Evolutionary conservation across 352 stramenopile genomes (phyloP), one percentile per base, ranked within the genome.

Genomic region (Pythium sp.): DNA sequence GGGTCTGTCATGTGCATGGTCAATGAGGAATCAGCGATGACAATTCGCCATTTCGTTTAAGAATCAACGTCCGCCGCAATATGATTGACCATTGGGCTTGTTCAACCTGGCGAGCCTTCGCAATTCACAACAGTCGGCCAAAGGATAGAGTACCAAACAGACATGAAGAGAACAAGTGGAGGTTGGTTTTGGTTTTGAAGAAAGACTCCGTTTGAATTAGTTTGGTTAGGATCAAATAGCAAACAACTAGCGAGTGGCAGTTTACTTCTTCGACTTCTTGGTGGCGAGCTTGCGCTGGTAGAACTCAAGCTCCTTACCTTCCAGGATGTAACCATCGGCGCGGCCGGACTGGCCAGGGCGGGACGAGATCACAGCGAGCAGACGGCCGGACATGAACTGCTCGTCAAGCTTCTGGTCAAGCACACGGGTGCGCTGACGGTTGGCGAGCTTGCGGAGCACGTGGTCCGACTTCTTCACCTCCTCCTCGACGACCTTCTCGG

Each of bases 261-360:
- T 82, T 82, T 96, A 96, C 86, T 97, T 97, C 86, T 98, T 98
- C 87, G 97, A 98, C 92, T 99, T 99, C 95, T 99, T 99, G 72
- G 92, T 94, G 82, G 98, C 95, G 55, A 99, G 82, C 89, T 99
- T 97, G 79, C 97, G 98, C 84, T 98, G 90, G 92, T 99, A 99
- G 86, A 99, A 99, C 65, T 98, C 96, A 34, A 99, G 92, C 84
- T 99, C 98, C 80, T 98, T 97, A 81, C 98, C 98, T 79, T 99
- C 98, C 67, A 99, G 79, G 72, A 99, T 97, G 86, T 99, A 99
- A 72, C 98, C 98, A 76, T 99, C 98, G 69, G 90, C 95, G 66
- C 98, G 95, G 79, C 98, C 98, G 58, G 88, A 98, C 91, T 99
- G 98, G 76, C 98, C 98, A 51, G 98, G 98, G 76, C 98, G 94